Base-by-base conservation (phyloP, 257 asterid species). In the Schizonepeta tenuifolia region DNA sequence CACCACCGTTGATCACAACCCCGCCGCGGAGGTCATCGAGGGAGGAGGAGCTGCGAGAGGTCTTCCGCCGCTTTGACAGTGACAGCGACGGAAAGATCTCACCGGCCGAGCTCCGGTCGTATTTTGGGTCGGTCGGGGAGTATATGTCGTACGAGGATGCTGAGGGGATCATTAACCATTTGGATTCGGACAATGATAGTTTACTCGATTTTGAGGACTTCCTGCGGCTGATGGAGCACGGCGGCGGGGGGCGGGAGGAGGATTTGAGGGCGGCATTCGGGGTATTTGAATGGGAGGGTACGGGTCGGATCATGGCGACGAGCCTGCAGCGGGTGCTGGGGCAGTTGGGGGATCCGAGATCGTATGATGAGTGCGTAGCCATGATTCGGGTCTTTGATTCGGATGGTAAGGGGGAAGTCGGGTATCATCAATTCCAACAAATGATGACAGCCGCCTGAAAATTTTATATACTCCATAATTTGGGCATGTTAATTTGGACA, bases 391-490 rank as follows among this genome's bases (percentile, higher is more conserved):
- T 75, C 8, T 82, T 74, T 68, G 94, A 88, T 57, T 71, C 82
- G 24, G 85, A 88, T 31, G 94, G 94, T 10, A 86, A 86, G 31
- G 94, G 94, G 15, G 91, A 73, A 69, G 82, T 88, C 56, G 88
- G 82, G 11, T 88, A 61, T 65, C 64, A 59, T n/a, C 86, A 86
- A 49, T 88, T 88, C 70, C 86, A 73, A 12, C 83, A 70, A 62
- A 86, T 88, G 94, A 88, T 88, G 91, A 70, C 57, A 10, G 72
- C 84, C n/a, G 75, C 65, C 15, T 61, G 62, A 55, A 24, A 55
- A 22, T 35, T 1, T 22, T 6, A 7, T 4, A 17, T 7, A 1
- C 0, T 24, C 2, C 26, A 62, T 36, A 18, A 56, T 56, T 26
- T 56, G 2, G 2, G 20, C 13, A 12, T 12, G 5, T 3, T 31